Evolutionary conservation across 2,329 filamentous ascomycete genomes (phyloP).

Genomic region (Arthrobotrys conoides): DNA sequence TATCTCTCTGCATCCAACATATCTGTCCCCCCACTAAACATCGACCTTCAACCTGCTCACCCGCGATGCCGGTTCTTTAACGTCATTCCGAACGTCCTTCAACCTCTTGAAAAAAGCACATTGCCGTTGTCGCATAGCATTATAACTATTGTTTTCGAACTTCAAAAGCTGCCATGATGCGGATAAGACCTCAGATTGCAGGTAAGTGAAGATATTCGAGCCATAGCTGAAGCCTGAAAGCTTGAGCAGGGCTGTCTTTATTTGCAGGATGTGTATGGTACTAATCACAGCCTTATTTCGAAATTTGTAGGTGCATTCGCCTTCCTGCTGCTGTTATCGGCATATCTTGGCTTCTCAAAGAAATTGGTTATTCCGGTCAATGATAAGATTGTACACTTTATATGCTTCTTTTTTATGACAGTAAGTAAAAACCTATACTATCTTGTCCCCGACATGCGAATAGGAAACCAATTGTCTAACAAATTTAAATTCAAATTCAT

Average conservation of each 20-base stretch:
- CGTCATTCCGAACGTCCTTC: constrained; percentile 4
- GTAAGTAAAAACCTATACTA: constrained; percentile 66
- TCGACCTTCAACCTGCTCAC: constrained; percentile 15
- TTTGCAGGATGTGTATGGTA: not conserved
- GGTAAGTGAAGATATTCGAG: constrained; percentile 26
- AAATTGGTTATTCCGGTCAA: constrained; percentile 74
- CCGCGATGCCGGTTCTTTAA: constrained; percentile 41
- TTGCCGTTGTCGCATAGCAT: constrained; percentile 20
- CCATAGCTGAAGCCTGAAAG: not conserved
- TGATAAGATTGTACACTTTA: constrained; percentile 88
- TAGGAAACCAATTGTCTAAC: not conserved
- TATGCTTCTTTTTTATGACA: constrained; percentile 92
- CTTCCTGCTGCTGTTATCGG: constrained; percentile 78
- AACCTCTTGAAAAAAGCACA: constrained; percentile 11
- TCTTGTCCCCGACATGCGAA: not conserved
- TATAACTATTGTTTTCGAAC: not conserved
- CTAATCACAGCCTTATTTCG: constrained; percentile 3
- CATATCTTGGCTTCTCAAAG: constrained; percentile 82
- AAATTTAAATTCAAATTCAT: not conserved
- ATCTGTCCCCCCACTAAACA: constrained; percentile 52
- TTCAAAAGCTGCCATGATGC: constrained; percentile 27
- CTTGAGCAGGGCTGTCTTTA: not conserved
- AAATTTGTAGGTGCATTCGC: constrained; percentile 39
- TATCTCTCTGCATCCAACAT: constrained; percentile 30
- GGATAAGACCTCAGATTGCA: constrained; percentile 57